A percentile compares a stretch with the other conserved stretches of the same genome.
Evolutionary conservation across 306 rosid genomes (phyloP).

Genomic region (Prosopis cineraria): DNA sequence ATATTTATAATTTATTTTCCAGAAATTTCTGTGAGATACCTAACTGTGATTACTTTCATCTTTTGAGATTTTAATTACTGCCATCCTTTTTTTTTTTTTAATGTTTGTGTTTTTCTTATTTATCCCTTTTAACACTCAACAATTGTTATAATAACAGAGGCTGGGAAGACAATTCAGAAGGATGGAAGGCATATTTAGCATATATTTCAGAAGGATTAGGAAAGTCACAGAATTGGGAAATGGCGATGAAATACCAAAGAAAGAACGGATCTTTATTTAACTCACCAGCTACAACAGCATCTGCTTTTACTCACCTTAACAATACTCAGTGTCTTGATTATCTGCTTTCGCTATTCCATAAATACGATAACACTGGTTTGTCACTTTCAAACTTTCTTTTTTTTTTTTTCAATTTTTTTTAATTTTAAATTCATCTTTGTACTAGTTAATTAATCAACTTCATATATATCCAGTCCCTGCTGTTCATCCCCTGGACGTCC

Average conservation of each 20-base stretch:
- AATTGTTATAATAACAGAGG: slow-evolving; percentile 48
- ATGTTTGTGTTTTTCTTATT: neutral
- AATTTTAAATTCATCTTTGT: neutral
- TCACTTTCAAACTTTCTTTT: neutral
- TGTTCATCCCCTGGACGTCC: slow-evolving; percentile 61
- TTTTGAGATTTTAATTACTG: too few relatives aligned
- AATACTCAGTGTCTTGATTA: slow-evolving; percentile 49
- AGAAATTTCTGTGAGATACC: too few relatives aligned
- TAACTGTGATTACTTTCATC: too few relatives aligned
- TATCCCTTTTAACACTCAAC: neutral
- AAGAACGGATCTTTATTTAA: neutral
- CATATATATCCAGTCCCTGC: slow-evolving; percentile 62
- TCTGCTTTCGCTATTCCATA: slow-evolving; percentile 42
- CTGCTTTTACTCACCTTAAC: neutral
- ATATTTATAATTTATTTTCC: too few relatives aligned
- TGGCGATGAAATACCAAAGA: neutral
- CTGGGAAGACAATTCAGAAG: neutral
- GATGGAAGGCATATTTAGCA: neutral
- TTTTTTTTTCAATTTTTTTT: neutral
- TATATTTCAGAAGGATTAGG: neutral
- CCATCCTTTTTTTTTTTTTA: neutral
- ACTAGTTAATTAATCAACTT: neutral
- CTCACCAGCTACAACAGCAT: neutral
- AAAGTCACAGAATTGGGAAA: neutral
- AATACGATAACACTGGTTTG: slow-evolving; percentile 51